Evolutionary conservation across 192 early-diverging fungal species (phyloP), one percentile per base, ranked within the genome.

Genomic region (Backusella mclennaniae): DNA sequence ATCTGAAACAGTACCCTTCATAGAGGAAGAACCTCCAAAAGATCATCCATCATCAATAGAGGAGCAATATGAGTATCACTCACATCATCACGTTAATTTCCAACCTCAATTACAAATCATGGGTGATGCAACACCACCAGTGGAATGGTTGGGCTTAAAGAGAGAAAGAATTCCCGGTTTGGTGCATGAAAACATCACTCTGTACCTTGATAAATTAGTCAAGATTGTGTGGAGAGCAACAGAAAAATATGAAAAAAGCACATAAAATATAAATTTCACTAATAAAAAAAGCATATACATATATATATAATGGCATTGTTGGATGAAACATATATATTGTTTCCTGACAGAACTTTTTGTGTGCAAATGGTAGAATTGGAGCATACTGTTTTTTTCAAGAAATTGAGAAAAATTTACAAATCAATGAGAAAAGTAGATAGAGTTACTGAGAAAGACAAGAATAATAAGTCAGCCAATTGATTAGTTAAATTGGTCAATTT

Each of bases 51-150:
- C 49, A 15, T n/a, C 70, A 66, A 59, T 46, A 11, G 53, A 69
- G 66, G 52, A 72, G 11, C 36, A 44, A 31, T 77, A 38, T 31
- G 71, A 26, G 19, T 78, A 78, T 36, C 14, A 33, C 29, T 8
- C 73, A 26, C 49, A 53, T 9, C 53, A 38, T 19, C 78, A 80
- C 7, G 81, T 84, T 19, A 76, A 82, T 46, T 80, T 87, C n/a
- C 74, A 85, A 21, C 85, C 85, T 23, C 86, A 86, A 41, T 72
- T 87, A 66, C 76, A 76, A 76, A 59, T 81, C 23, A 83, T 87
- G 83, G 86, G 82, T 3, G 86, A 87, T 71, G 86, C 86, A 6
- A 87, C 86, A 2, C 86, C 86, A 9, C 85, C 86, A 44, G 77
- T 87, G n/a, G 86, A 87, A 73, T 87, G 86, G 86, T 73, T 86